A percentile compares a stretch with the other conserved stretches of the same genome.
Evolutionary conservation across 768 basidiomycete genomes (phyloP).

Genomic region (Auriscalpium microsporum): DNA sequence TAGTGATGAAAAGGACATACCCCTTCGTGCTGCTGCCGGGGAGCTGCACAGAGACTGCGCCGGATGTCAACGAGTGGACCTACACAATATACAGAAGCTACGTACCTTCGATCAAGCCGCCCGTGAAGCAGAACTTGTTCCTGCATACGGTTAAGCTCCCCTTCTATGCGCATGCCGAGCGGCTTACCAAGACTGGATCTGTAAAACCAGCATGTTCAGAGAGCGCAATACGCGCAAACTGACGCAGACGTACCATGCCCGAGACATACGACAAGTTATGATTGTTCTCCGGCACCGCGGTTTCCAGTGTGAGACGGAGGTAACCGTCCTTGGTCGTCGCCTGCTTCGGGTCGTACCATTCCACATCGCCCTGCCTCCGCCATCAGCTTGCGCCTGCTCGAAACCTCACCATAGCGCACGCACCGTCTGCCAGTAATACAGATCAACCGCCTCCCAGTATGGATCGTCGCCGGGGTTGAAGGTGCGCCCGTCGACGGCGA

Average conservation of each 20-base stretch:
- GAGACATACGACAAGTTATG: conserved; percentile 39
- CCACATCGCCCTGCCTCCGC: conserved; percentile 28
- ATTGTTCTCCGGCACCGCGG: conserved; percentile 27
- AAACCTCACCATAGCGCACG: conserved; percentile 33
- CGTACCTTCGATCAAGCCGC: conserved; percentile 54
- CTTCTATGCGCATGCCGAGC: background rate
- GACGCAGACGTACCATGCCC: conserved; percentile 21
- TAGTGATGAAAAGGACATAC: background rate
- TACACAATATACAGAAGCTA: background rate
- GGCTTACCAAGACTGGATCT: conserved; percentile 23
- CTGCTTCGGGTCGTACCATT: conserved; percentile 52
- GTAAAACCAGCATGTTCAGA: background rate
- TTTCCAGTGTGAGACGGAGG: conserved; percentile 39
- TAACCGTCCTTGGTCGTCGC: conserved; percentile 45
- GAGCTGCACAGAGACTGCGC: conserved; percentile 10
- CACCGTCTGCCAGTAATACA: conserved; percentile 36
- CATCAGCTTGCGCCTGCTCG: background rate
- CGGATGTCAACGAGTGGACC: background rate
- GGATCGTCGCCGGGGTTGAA: conserved; percentile 40
- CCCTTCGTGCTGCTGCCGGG: conserved; percentile 3
- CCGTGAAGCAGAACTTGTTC: conserved; percentile 79
- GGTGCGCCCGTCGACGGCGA: conserved; percentile 33
- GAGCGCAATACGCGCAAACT: background rate
- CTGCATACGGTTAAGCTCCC: conserved; percentile 18
- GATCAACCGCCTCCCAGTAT: conserved; percentile 32